A percentile compares a stretch with the other conserved stretches of the same genome.
phyloP scores from a whole-genome alignment of 257 asterid species.

The Scutellaria galericulata region DNA sequence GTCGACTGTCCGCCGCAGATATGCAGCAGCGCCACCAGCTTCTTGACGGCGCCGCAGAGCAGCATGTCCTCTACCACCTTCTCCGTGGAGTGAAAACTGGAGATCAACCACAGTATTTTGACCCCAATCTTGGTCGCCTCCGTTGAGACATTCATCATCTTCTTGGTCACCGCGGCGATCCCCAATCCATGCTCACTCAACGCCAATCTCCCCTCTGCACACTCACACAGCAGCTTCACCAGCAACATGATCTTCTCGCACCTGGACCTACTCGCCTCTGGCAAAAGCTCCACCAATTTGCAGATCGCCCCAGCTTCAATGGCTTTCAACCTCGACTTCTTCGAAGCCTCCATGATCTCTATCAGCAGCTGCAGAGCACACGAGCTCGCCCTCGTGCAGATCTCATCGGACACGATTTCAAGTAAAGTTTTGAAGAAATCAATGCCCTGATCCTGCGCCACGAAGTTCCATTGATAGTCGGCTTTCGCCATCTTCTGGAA shows the following conservation, averaged over 20 bases:
- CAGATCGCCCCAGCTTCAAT: constrained; percentile 79
- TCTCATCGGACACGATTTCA: constrained; percentile 74
- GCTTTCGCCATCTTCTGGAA: constrained; percentile 54
- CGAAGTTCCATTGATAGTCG: constrained; percentile 52
- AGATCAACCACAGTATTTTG: constrained; percentile 68
- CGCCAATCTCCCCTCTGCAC: constrained; percentile 83
- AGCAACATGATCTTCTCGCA: constrained; percentile 66
- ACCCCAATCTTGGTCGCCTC: constrained; percentile 62
- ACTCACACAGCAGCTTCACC: constrained; percentile 68
- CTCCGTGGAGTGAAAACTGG: constrained; percentile 65
- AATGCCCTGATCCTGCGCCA: constrained; percentile 60
- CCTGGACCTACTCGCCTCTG: constrained; percentile 63
- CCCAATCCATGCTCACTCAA: constrained; percentile 77
- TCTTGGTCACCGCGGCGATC: constrained; percentile 71
- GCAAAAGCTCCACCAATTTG: constrained; percentile 73
- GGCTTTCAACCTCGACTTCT: constrained; percentile 65
- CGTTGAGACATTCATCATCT: constrained; percentile 58
- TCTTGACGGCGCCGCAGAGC: constrained; percentile 66
- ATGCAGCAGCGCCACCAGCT: constrained; percentile 67
- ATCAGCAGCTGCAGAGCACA: constrained; percentile 62
- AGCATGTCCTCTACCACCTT: constrained; percentile 82
- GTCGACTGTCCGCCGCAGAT: constrained; percentile 49
- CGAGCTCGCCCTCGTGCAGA: constrained; percentile 58
- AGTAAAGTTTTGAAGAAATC: constrained; percentile 77
- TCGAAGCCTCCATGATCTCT: constrained; percentile 57